Base-by-base conservation (phyloP, 1,139 yeast species). In the Saccharomycopsis crataegensis region DNA sequence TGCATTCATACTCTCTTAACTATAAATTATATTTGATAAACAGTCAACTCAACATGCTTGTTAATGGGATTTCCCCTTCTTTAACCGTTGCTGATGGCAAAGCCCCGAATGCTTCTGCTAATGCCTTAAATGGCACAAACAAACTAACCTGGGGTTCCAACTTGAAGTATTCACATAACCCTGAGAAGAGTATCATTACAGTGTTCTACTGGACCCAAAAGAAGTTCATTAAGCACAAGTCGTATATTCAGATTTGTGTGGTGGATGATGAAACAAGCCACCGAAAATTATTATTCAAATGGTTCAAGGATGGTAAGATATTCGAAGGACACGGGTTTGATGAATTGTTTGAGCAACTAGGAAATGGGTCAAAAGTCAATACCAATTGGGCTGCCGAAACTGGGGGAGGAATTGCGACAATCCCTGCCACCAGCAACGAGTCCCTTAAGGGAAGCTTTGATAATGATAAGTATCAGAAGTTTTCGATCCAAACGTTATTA, bases 21-120 rank as follows among this genome's bases (percentile, higher is more conserved):
- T 76, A 73, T 63, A 76, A 76, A 59, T 63, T 75, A 41, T 73
- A 73, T 55, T 64, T 76, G 47, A 70, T 76, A 37, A 67, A 72
- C 6, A 67, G 68, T 52, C 79, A 76, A 58, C 61, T 76, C 40
- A 68, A 69, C 47, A 70, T 67, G n/a, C 61, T 73, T 44, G 55
- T 62, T 37, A 55, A 50, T 32, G 56, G 57, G 6, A 50, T 40
- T 16, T 44, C 48, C 7, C 12, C 33, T 14, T 33, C 49, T 8
- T 14, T 28, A 4, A 14, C 17, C 4, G 42, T 31, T 22, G 34
- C 14, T 38, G 12, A 12, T 12, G 43, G 17, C 14, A 43, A 43
- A 8, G 28, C 12, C 3, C 9, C 9, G 3, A 32, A 12, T 12
- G 33, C 31, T 33, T 8, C 11, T 8, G 17, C 12, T 8, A 31